Conservation (phyloP, 2,329 filamentous ascomycete genomes). For the Xylaria sp. region DNA sequence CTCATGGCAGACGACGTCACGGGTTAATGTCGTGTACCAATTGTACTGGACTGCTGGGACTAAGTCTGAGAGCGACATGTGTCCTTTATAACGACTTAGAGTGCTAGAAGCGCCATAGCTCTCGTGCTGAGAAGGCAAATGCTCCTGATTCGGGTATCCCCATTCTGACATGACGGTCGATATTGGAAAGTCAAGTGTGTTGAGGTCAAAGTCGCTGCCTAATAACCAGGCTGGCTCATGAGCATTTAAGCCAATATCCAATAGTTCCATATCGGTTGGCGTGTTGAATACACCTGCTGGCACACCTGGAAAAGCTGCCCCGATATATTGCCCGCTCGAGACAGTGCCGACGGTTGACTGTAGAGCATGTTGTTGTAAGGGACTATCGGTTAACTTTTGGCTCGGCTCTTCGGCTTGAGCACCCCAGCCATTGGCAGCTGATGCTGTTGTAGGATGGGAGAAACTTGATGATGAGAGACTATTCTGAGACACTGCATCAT, state of each 20-base stretch:
- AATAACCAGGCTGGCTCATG: constrained; percentile 36
- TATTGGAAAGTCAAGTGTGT: constrained; percentile 34
- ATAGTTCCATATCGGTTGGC: constrained; percentile 32
- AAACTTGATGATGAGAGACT: constrained; percentile 24
- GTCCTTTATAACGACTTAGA: constrained; percentile 21
- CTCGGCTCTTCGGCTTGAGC: constrained; percentile 18
- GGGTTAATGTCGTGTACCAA: constrained; percentile 35
- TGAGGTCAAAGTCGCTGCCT: constrained; percentile 34
- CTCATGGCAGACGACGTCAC: constrained; percentile 35
- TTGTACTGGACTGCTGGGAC: constrained; percentile 34
- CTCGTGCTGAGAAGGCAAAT: constrained; percentile 20
- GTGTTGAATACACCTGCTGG: constrained; percentile 28
- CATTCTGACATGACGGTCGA: constrained; percentile 31
- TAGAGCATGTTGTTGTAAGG: constrained; percentile 23
- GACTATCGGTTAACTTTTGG: constrained; percentile 16
- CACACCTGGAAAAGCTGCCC: constrained; percentile 21
- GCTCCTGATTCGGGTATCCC: constrained; percentile 25
- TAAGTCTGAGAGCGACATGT: constrained; percentile 33
- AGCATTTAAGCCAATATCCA: constrained; percentile 35
- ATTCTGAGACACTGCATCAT: constrained; percentile 28
- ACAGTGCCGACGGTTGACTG: constrained; percentile 16
- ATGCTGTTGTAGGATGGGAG: constrained; percentile 24
- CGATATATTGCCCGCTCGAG: constrained; percentile 21
- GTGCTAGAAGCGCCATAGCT: constrained; percentile 19
- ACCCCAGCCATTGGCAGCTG: constrained; percentile 23